Base-by-base conservation (phyloP, 805 yeast species). In the Nakazawaea laoshanensis region DNA sequence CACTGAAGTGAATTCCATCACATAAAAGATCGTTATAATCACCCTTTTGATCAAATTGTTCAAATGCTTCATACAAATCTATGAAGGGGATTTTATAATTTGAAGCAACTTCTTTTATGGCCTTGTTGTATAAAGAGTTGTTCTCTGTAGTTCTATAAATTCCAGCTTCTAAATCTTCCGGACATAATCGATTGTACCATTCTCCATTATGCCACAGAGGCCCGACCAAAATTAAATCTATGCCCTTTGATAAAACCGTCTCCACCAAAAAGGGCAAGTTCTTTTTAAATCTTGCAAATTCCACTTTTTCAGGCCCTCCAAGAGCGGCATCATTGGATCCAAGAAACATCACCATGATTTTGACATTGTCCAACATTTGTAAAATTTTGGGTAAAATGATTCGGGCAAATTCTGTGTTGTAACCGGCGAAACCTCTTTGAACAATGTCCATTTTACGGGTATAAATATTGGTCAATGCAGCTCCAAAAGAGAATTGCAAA, bases 241-340 rank as follows among this genome's bases (percentile, higher is more conserved):
- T 69, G 3, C 59, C 63, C 33, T 66, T 51, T 1, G 46, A 49
- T 15, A 48, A 41, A 19, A 70, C 61, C 38, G 61, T 41, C 5
- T 56, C 42, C 10, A 74, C 57, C 45, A 84, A 42, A 8, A 39
- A 34, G 18, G 42, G 45, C 40, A 69, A 57, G 46, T 86, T 86
- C 11, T 49, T 53, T 14, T 52, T 37, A 47, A 56, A 84, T 36
- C 65, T 57, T 0, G 53, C 66, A 3, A 78, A 13, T 15, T 26
- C 36, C 5, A 80, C 83, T 15, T 56, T 55, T 42, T 69, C 74
- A 4, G 49, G 46, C 4, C 66, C 67, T 1, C 49, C 59, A 7
- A 57, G 42, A 3, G 70, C 64, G 0, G 80, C 65, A 51, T 87
- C 96, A 48, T 87, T 87, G 10, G 95, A 70, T 4, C 96, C 96